Base-by-base conservation (phyloP, 192 early-diverging fungal species). In the Coemansia aciculifera region DNA sequence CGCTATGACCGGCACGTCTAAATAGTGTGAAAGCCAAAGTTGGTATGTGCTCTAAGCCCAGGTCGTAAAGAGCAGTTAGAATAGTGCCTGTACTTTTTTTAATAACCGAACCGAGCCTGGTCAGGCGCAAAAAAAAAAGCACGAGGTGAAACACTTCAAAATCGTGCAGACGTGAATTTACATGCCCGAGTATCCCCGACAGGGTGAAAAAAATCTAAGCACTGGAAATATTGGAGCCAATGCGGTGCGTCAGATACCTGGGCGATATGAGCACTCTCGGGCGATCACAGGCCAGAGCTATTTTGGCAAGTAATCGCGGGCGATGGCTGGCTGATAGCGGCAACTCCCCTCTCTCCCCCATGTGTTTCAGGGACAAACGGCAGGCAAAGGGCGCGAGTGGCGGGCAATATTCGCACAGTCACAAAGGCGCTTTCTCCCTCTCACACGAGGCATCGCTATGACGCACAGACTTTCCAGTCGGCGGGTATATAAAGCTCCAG, bases 271-370 rank as follows among this genome's bases (percentile, higher is more conserved):
- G 54, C 54, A 29, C 54, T 31, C 29, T 29, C 7, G 46, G 46
- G 54, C 29, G 31, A 56, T 56, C 54, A 32, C 54, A 34, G 54
- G 29, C 54, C 51, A 29, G 54, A 17, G 17, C 13, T 32, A 34
- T 31, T 48, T 9, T 56, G 27, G 54, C 48, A 11, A 51, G 48
- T 51, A 17, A 46, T 17, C 44, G 21, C 54, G 29, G 54, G 31
- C 54, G 54, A 56, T 56, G 54, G 54, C 54, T 56, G 54, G 54
- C 54, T 56, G 54, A 56, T 56, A 56, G 54, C 54, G 29, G 51
- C 51, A 52, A 29, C 51, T 13, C 23, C 24, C 21, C 24, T 23
- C 51, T 52, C 46, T 27, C 46, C 46, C 51, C 11, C 54, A 57
- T 57, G 54, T 57, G 54, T 17, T 48, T 48, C 46, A 48, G 54